Conservation (phyloP, 1,139 yeast genomes). For the Scheffersomyces segobiensis region DNA sequence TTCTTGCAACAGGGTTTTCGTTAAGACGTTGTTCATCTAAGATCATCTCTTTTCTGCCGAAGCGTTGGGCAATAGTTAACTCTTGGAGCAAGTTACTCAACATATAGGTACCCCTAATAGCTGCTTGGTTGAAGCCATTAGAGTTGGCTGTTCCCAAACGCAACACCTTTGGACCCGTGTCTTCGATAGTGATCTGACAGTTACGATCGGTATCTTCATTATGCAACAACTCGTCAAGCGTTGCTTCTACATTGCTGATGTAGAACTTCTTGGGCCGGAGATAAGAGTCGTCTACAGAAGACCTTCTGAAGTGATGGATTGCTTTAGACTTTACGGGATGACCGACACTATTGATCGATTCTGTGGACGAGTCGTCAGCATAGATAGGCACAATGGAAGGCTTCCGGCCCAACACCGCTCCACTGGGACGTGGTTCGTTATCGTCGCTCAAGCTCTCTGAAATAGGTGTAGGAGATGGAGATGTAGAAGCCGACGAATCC, state of each 20-base stretch:
- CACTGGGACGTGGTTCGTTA: constrained; percentile 1
- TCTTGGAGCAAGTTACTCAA: constrained; percentile 86
- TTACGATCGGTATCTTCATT: constrained; percentile 88
- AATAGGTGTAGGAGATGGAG: constrained; percentile 11
- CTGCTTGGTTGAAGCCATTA: constrained; percentile 71
- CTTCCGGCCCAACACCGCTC: constrained; percentile 1
- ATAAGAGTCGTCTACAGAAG: constrained; percentile 64
- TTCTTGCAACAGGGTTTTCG: constrained; percentile 84
- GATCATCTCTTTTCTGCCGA: constrained; percentile 75
- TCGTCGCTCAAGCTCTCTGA: constrained; percentile 3
- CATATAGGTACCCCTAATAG: constrained; percentile 89
- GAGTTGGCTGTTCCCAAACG: constrained; percentile 84
- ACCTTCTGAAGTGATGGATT: constrained; percentile 43
- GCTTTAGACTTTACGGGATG: not conserved
- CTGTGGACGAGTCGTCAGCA: constrained; percentile 16
- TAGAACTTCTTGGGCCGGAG: constrained; percentile 56
- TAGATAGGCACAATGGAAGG: constrained; percentile 40
- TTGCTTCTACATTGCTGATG: constrained; percentile 72
- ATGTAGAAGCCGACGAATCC: constrained; percentile 4
- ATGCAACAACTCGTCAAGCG: constrained; percentile 66
- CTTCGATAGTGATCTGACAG: constrained; percentile 89
- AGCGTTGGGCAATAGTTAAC: constrained; percentile 79
- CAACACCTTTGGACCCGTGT: constrained; percentile 87
- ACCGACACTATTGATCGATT: constrained; percentile 6
- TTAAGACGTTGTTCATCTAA: constrained; percentile 81